Evolutionary conservation across 495 filamentous ascomycete species (phyloP).

Genomic region (Penicillium goetzii): DNA sequence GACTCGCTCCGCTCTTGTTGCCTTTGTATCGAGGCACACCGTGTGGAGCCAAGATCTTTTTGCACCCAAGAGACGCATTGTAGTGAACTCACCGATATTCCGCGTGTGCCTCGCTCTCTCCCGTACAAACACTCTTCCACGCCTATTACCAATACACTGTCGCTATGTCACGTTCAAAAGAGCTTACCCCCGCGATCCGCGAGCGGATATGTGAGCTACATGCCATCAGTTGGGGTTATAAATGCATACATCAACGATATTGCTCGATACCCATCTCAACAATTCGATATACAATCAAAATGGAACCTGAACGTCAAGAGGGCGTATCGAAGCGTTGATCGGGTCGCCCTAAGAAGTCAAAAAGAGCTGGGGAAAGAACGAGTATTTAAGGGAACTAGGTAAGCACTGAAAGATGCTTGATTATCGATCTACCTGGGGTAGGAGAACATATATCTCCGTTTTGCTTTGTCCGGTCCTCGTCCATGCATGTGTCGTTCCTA

Average conservation of each 20-base stretch:
- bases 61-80: not conserved
- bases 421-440: too few relatives aligned
- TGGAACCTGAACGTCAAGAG: not conserved
- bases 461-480: too few relatives aligned
- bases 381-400: too few relatives aligned
- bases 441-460: too few relatives aligned
- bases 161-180: not conserved
- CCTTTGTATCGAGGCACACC: not conserved
- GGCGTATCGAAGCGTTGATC: not conserved
- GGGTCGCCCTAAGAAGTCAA: not conserved
- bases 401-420: too few relatives aligned
- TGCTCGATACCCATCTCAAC: not conserved
- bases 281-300: not conserved
- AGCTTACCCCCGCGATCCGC: not conserved
- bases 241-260: conserved; percentile 2
- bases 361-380: too few relatives aligned
- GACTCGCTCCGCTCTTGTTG: not conserved
- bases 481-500: too few relatives aligned
- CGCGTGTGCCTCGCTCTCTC: not conserved
- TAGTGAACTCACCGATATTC: not conserved
- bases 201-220: conserved; percentile 2
- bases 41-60: not conserved
- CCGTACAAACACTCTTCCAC: not conserved
- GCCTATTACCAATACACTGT: not conserved
- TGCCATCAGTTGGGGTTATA: not conserved